A percentile compares a stretch with the other conserved stretches of the same genome.
These are phyloP conservation scores for Pyrenula aspistea DNA, from an alignment of 495 filamentous ascomycete species.

Conservation along the genomic window DNA sequence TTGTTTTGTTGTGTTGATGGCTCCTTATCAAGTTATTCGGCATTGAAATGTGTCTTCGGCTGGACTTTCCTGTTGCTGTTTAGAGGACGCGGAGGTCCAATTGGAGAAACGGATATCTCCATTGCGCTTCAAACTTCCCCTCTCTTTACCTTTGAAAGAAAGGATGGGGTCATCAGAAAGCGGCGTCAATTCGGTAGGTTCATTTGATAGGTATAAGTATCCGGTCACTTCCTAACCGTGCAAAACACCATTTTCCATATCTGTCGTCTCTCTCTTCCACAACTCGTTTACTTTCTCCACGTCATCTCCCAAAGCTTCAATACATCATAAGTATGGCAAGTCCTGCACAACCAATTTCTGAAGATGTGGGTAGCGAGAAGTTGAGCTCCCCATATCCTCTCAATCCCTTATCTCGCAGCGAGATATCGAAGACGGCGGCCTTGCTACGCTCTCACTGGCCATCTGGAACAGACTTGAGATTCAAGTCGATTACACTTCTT, in stretches of 20 bases:
- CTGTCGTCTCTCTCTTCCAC: background rate
- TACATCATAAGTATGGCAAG: background rate
- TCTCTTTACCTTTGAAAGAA: too few species aligned
- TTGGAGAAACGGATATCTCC: too few species aligned
- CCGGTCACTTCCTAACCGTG: background rate
- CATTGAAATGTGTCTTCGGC: too few species aligned
- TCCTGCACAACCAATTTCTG: background rate
- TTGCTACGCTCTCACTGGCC: background rate
- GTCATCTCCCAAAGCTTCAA: background rate
- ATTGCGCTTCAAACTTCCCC: too few species aligned
- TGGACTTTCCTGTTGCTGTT: too few species aligned
- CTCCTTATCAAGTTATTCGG: too few species aligned
- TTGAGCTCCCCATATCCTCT: background rate
- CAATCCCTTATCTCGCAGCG: background rate
- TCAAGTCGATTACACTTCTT: constrained; percentile 53
- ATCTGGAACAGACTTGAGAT: constrained; percentile 16
- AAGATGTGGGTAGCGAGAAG: background rate
- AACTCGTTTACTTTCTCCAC: background rate
- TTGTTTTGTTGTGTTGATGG: too few species aligned
- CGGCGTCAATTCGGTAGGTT: too few species aligned
- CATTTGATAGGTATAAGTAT: background rate
- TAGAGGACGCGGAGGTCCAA: too few species aligned
- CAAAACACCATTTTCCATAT: background rate
- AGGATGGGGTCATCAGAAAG: too few species aligned
- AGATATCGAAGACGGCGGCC: background rate